These are phyloP conservation scores for Peronospora belbahrii DNA, from an alignment of 352 stramenopile genomes.

Conservation along the genomic window DNA sequence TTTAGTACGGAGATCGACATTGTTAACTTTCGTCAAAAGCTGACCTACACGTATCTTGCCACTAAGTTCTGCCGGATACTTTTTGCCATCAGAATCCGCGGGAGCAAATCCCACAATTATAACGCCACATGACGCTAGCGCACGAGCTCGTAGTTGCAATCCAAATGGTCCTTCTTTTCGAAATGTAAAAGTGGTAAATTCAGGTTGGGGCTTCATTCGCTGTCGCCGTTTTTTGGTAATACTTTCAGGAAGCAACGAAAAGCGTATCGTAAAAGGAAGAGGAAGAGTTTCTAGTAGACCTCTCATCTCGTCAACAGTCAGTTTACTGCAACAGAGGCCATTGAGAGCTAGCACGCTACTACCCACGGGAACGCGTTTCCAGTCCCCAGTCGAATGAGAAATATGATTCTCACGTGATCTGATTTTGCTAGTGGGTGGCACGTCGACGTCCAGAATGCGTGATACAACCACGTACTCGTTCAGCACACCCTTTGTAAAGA, in stretches of 20 bases:
- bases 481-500: constrained; percentile 59
- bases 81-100: constrained; percentile 35
- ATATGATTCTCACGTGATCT: constrained; percentile 16
- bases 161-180: constrained; percentile 68
- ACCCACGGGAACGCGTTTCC: constrained; percentile 44
- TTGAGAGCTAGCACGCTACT: constrained; percentile 69
- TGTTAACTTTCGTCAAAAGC: constrained; percentile 56
- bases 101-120: constrained; percentile 72
- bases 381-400: constrained; percentile 22
- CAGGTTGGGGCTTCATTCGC: constrained; percentile 39
- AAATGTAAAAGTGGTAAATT: constrained; percentile 58
- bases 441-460: constrained; percentile 37
- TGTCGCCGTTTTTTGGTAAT: constrained; percentile 41
- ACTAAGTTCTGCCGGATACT: constrained; percentile 51
- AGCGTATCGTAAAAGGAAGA: constrained; percentile 52
- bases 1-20: constrained; percentile 61
- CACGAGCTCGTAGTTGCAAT: constrained; percentile 64
- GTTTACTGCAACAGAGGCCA: constrained; percentile 57
- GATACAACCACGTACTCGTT: constrained; percentile 65
- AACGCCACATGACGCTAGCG: constrained; percentile 51
- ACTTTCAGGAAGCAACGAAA: constrained; percentile 60
- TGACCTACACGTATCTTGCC: constrained; percentile 68
- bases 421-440: not conserved
- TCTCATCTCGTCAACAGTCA: constrained; percentile 64
- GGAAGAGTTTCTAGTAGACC: constrained; percentile 43